Evolutionary conservation across 805 yeast species (phyloP).

Genomic region (Metschnikowia orientalis): DNA sequence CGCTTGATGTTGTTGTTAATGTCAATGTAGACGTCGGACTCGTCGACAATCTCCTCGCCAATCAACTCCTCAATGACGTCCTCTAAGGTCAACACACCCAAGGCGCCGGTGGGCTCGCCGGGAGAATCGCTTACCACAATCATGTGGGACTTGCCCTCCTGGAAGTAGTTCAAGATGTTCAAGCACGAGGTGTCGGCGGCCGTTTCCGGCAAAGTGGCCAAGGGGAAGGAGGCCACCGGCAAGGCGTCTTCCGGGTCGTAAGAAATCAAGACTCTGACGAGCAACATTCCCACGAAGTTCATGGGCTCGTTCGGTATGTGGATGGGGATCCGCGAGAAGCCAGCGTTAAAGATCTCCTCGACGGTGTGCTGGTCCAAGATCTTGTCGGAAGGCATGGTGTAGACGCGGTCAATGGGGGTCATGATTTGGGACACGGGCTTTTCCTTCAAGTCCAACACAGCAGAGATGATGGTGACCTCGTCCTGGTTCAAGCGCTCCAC

Average conservation of each 20-base stretch:
- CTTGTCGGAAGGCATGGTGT: slow-evolving; percentile 79
- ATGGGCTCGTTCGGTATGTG: slow-evolving; percentile 84
- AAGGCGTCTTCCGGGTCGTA: slow-evolving; percentile 95
- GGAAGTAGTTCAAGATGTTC: slow-evolving; percentile 91
- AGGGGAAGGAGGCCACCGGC: slow-evolving; percentile 88
- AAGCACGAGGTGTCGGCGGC: slow-evolving; percentile 87
- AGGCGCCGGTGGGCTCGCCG: slow-evolving; percentile 77
- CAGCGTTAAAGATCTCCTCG: slow-evolving; percentile 87
- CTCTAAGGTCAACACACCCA: slow-evolving; percentile 89
- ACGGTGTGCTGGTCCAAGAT: slow-evolving; percentile 79
- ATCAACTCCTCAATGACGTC: slow-evolving; percentile 97
- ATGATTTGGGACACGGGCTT: slow-evolving; percentile 80
- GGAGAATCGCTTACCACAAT: slow-evolving; percentile 84
- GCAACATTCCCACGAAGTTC: slow-evolving; percentile 91
- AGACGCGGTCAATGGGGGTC: slow-evolving; percentile 92
- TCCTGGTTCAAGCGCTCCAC: slow-evolving; percentile 89
- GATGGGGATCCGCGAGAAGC: slow-evolving; percentile 92
- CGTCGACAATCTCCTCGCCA: slow-evolving; percentile 97
- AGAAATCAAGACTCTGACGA: slow-evolving; percentile 86
- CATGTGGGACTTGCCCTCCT: slow-evolving; percentile 97
- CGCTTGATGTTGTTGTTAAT: slow-evolving; percentile 83
- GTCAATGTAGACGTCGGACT: slow-evolving; percentile 89
- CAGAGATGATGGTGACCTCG: slow-evolving; percentile 92
- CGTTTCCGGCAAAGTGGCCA: slow-evolving; percentile 95
- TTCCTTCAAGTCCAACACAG: slow-evolving; percentile 90